phyloP scores from a whole-genome alignment of 2,329 filamentous ascomycete genomes.

The Phialophora verrucosa region DNA sequence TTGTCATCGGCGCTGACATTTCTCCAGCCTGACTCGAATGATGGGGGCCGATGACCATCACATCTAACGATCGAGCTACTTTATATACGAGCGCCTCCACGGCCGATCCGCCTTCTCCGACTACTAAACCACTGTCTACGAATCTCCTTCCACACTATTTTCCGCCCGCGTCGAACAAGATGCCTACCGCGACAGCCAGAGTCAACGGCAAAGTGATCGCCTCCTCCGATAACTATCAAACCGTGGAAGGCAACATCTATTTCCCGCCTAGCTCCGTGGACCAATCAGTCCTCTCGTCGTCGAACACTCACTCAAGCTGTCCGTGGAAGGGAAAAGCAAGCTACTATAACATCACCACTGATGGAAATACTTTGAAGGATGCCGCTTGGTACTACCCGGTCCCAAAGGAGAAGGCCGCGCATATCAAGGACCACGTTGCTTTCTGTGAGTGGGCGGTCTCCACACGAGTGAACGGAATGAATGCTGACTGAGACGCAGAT shows the following conservation, averaged over 20 bases:
- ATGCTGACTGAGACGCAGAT: conserved; percentile 13
- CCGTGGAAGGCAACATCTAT: conserved; percentile 66
- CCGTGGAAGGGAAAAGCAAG: conserved; percentile 64
- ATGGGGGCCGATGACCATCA: not conserved
- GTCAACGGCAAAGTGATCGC: conserved; percentile 59
- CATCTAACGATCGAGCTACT: not conserved
- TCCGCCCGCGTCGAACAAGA: conserved; percentile 30
- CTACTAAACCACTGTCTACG: not conserved
- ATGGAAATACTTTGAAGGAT: conserved; percentile 57
- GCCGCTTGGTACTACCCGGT: conserved; percentile 66
- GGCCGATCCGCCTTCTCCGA: not conserved
- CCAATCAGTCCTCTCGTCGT: conserved; percentile 52
- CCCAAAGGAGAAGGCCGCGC: conserved; percentile 55
- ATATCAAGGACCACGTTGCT: conserved; percentile 62
- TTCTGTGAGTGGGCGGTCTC: conserved; percentile 56
- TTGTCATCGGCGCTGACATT: conserved; percentile 8
- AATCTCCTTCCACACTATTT: not conserved
- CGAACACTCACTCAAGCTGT: conserved; percentile 57
- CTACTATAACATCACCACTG: conserved; percentile 61
- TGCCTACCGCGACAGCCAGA: conserved; percentile 53
- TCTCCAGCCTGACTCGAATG: not conserved
- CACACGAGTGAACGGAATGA: not conserved
- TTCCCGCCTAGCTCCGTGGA: conserved; percentile 56
- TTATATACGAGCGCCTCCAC: not conserved
- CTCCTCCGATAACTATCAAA: conserved; percentile 57